These are phyloP conservation scores for Bigelowiella natans DNA, from an alignment of 78 protist genomes.

Conservation along the genomic window DNA sequence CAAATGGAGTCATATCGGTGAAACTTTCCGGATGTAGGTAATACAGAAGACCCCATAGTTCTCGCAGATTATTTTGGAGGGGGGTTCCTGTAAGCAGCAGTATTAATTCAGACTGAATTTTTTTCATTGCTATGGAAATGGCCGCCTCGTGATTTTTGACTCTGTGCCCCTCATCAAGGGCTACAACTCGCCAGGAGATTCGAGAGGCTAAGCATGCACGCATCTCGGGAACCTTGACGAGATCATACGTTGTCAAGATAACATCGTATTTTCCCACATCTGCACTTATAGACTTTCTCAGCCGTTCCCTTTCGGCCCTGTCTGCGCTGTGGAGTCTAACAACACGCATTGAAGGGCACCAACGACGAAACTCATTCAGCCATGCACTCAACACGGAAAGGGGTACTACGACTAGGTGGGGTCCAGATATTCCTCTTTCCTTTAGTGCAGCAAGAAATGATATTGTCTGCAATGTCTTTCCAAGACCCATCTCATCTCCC, in stretches of 20 bases:
- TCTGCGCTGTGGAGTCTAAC: background rate
- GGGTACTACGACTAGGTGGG: constrained; percentile 40
- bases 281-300: background rate
- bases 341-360: constrained; percentile 10
- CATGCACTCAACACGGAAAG: constrained; percentile 20
- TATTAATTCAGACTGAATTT: constrained; percentile 34
- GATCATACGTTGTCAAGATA: constrained; percentile 37
- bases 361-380: constrained; percentile 33
- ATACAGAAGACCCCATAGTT: constrained; percentile 65
- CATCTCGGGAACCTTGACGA: constrained; percentile 31
- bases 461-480: constrained; percentile 60
- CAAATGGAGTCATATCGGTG: background rate
- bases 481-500: constrained; percentile 51
- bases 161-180: constrained; percentile 85
- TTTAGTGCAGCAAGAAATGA: constrained; percentile 43
- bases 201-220: background rate
- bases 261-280: constrained; percentile 23
- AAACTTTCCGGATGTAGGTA: background rate
- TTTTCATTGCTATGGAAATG: constrained; percentile 57
- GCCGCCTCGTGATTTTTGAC: constrained; percentile 48
- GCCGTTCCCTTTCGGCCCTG: background rate
- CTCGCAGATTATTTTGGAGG: constrained; percentile 81
- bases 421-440: constrained; percentile 16
- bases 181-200: constrained; percentile 43
- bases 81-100: constrained; percentile 85